Evolutionary conservation across 225 moss, liverwort and hornwort genomes (phyloP).

Genomic region (Sphagnum tenellum): DNA sequence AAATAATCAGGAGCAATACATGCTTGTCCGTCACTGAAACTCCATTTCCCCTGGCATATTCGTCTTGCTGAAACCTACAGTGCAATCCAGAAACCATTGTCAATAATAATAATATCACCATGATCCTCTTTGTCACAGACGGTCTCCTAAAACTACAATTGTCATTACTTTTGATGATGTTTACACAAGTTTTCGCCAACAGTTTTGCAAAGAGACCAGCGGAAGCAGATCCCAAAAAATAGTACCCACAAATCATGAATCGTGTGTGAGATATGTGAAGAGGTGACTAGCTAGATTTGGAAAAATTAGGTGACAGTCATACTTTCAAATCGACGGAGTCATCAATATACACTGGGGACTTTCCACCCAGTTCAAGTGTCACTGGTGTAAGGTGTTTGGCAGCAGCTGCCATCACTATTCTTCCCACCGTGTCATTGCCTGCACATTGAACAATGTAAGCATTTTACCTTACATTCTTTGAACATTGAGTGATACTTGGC

Average conservation of each 20-base stretch:
- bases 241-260: too few relatives aligned
- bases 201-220: too few relatives aligned
- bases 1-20: constrained; percentile 63
- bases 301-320: background rate
- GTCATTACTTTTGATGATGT: too few relatives aligned
- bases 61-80: constrained; percentile 25
- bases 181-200: too few relatives aligned
- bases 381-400: constrained; percentile 70
- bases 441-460: background rate
- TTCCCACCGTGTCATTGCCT: constrained; percentile 57
- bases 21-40: constrained; percentile 54
- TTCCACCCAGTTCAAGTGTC: constrained; percentile 69
- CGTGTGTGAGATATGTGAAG: too few relatives aligned
- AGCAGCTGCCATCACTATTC: constrained; percentile 53
- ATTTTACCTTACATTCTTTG: too few relatives aligned
- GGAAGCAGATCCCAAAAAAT: too few relatives aligned
- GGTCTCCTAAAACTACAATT: too few relatives aligned
- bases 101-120: too few relatives aligned
- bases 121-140: too few relatives aligned
- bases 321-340: constrained; percentile 51
- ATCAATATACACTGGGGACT: constrained; percentile 57
- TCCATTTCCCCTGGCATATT: constrained; percentile 49
- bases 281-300: too few relatives aligned
- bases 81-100: background rate
- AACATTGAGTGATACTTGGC: too few relatives aligned